Evolutionary conservation across 2,329 filamentous ascomycete species (phyloP), one percentile per base, ranked within the genome.

Genomic region (Ascocoryne sarcoides): DNA sequence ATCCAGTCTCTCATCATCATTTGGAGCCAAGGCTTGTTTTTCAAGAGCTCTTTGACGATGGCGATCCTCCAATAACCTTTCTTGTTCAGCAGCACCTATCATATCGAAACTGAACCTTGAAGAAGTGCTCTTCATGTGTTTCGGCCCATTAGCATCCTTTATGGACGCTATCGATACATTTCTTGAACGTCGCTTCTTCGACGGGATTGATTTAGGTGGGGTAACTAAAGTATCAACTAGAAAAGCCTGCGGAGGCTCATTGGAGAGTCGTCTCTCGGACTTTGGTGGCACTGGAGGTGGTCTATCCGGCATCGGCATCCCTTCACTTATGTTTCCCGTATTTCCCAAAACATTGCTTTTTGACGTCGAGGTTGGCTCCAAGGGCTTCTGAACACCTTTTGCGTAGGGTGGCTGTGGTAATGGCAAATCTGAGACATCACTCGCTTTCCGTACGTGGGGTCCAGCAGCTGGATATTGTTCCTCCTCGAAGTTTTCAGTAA

Each of bases 81-180:
- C 77, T 52, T 79, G 70, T 44, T 75, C 72, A 10, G 82, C 82
- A 4, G 76, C 76, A 4, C 80, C 81, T 12, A 79, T 74, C 69
- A 88, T 84, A 54, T 89, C 84, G 54, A 90, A 90, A 53, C 84
- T 89, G 56, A 90, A 89, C 10, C 84, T 70, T 0, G 82, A 87
- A 0, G 84, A 84, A 9, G 80, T 84, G 57, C 83, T 88, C 61
- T 80, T 82, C 76, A 82, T 81, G 46, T 81, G 76, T 44, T 65
- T 73, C 2, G 76, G 77, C 23, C 80, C 67, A 5, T 65, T 60
- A 23, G 66, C 64, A 39, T 65, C 54, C 40, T 53, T 67, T 7
- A 57, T 57, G 0, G 73, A 74, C 10, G 65, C 56, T 3, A 66
- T 67, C 0, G 72, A 79, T 3, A 68, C 56, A 40, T 75, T 71